Base-by-base conservation (phyloP, 495 filamentous ascomycete genomes). In the Penicillium longicatenatum region DNA sequence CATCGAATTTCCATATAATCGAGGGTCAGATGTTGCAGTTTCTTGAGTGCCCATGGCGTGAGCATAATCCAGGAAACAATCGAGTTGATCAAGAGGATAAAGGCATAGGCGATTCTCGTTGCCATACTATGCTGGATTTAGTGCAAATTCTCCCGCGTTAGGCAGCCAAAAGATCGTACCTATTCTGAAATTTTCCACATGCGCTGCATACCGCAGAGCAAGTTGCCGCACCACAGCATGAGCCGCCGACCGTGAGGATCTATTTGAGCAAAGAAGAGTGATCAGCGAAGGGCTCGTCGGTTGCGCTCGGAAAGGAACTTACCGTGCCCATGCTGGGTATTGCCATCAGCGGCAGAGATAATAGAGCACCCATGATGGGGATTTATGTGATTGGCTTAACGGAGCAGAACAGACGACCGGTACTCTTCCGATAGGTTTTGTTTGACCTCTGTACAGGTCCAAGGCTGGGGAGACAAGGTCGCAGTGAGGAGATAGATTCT, bases 51-150 rank as follows among this genome's bases (percentile, higher is more conserved):
- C 94, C 95, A 98, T 58, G 92, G 91, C 9, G 94, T 98, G 81
- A 98, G 93, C 92, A 98, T 96, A 33, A 98, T 89, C 94, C 94
- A 98, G 29, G 95, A 93, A 46, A 96, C 70, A 59, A 97, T 96
- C 46, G 92, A 96, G 83, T 98, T 98, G 76, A 97, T 73, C 60
- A 98, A 84, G 53, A 98, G 91, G 65, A 98, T 89, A 69, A 97
- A 85, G 62, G 95, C 94, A 75, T 98, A 98, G 67, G 90, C 93
- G 74, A 98, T 96, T 77, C 94, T 88, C 67, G 94, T 98, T 35
- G 93, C 92, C 77, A 97, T 92, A 72, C 92, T 96, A 63, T 61
- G 22, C 44, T n/a, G 37, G 14, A 12, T 50, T 70, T 58, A 73
- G 60, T 44, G 17, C 16, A 21, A 22, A 37, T 8, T 30, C 33